Conservation (phyloP, 768 basidiomycete species). For the Mycena vulgaris region DNA sequence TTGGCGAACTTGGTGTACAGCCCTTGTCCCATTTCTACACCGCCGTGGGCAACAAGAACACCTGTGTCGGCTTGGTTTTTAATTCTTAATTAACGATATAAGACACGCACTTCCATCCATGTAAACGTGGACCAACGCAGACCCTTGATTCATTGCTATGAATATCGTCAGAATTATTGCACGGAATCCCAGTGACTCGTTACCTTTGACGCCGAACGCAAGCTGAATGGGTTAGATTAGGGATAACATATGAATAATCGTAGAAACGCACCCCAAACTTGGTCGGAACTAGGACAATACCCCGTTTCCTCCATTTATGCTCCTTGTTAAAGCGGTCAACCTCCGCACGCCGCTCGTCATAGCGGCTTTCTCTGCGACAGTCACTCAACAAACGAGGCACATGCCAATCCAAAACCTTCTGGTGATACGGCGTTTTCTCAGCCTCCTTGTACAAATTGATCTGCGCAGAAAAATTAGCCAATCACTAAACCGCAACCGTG, state of each 20-base stretch:
- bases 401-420: conserved; percentile 41
- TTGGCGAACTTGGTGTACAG: conserved; percentile 38
- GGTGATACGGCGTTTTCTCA: conserved; percentile 40
- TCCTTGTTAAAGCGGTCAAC: conserved; percentile 40
- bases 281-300: conserved; percentile 36
- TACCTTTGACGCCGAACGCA: conserved; percentile 38
- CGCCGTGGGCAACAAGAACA: conserved; percentile 39
- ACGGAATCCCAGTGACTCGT: too few species aligned
- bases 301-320: conserved; percentile 41
- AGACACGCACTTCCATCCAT: conserved; percentile 38
- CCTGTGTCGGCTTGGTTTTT: conserved; percentile 4
- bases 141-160: conserved; percentile 38
- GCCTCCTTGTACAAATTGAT: conserved; percentile 40
- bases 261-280: conserved; percentile 37
- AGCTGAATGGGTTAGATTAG: conserved; percentile 20
- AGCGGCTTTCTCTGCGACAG: conserved; percentile 36
- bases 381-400: conserved; percentile 37
- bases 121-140: conserved; percentile 37
- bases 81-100: background rate
- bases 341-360: conserved; percentile 34
- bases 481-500: background rate
- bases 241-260: background rate
- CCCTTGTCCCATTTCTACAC: conserved; percentile 40
- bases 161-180: background rate
- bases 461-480: background rate